These are phyloP conservation scores for Pseudogymnoascus sp. DNA, from an alignment of 2,329 filamentous ascomycete genomes.

Conservation along the genomic window DNA sequence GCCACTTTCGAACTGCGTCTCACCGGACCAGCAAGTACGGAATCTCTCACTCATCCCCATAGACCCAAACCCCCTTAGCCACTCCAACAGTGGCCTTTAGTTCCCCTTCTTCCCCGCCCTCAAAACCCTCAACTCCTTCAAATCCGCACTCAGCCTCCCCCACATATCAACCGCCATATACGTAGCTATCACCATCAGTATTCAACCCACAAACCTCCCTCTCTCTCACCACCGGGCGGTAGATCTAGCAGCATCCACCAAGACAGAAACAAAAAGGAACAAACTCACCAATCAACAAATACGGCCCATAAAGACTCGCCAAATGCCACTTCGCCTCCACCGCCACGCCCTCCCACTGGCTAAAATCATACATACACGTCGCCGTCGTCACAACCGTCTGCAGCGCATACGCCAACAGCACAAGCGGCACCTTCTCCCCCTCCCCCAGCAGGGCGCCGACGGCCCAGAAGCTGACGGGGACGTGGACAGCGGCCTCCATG, in stretches of 20 bases:
- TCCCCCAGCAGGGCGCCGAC: slow-evolving; percentile 40
- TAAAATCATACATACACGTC: slow-evolving; percentile 53
- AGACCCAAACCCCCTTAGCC: neutral
- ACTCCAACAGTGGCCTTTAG: neutral
- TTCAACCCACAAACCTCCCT: neutral
- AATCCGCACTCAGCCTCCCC: slow-evolving; percentile 20
- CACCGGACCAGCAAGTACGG: neutral
- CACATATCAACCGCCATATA: slow-evolving; percentile 37
- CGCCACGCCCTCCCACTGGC: slow-evolving; percentile 44
- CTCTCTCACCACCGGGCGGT: no score
- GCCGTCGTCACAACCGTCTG: slow-evolving; percentile 54
- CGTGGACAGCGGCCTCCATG: slow-evolving; percentile 53
- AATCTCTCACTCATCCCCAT: neutral
- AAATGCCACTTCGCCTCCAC: slow-evolving; percentile 40
- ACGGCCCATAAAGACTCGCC: slow-evolving; percentile 47
- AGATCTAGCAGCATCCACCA: neutral
- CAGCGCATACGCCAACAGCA: slow-evolving; percentile 51
- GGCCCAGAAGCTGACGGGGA: slow-evolving; percentile 53
- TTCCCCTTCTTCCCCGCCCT: slow-evolving; percentile 5
- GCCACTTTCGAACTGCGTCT: neutral
- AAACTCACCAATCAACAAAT: slow-evolving; percentile 45
- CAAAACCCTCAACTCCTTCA: neutral
- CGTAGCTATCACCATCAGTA: slow-evolving; percentile 23
- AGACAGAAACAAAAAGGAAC: neutral
- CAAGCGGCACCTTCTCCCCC: slow-evolving; percentile 34